Conservation (phyloP, 495 filamentous ascomycete species). For the Darksidea phi region DNA sequence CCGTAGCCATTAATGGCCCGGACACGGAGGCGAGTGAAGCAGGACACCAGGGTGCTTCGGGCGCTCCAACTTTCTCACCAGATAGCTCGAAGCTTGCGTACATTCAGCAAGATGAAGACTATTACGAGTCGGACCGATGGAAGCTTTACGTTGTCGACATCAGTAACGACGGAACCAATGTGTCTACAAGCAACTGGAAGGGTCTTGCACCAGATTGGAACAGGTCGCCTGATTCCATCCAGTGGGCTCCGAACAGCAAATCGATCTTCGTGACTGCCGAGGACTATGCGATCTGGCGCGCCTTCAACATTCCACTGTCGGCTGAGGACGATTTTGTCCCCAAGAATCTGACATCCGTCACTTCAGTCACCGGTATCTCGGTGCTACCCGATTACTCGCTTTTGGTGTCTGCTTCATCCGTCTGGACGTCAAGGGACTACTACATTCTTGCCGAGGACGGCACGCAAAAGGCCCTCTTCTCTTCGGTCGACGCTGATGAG, state of each 20-base stretch:
- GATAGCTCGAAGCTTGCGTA: slow-evolving; percentile 72
- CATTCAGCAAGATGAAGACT: slow-evolving; percentile 61
- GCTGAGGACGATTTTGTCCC: not conserved
- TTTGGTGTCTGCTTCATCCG: slow-evolving; percentile 42
- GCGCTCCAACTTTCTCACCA: slow-evolving; percentile 70
- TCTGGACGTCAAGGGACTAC: slow-evolving; percentile 44
- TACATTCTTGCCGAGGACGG: slow-evolving; percentile 42
- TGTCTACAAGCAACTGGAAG: slow-evolving; percentile 18
- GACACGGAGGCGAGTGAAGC: slow-evolving; percentile 43
- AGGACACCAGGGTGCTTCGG: slow-evolving; percentile 60
- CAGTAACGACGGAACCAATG: not conserved
- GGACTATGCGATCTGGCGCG: slow-evolving; percentile 28
- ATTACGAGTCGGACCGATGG: slow-evolving; percentile 83
- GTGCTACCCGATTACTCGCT: slow-evolving; percentile 41
- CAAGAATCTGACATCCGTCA: slow-evolving; percentile 19
- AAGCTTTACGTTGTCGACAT: slow-evolving; percentile 58
- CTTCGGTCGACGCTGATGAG: slow-evolving; percentile 40
- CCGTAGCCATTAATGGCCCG: slow-evolving; percentile 47
- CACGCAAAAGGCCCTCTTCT: slow-evolving; percentile 34
- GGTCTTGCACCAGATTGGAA: slow-evolving; percentile 26
- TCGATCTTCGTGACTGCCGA: slow-evolving; percentile 38
- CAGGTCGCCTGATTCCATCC: slow-evolving; percentile 26
- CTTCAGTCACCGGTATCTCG: slow-evolving; percentile 35
- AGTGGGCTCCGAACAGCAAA: slow-evolving; percentile 33
- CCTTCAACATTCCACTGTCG: slow-evolving; percentile 25